Evolutionary conservation across 345 rosid species (phyloP).

Genomic region (Eucalyptus dawsonii): DNA sequence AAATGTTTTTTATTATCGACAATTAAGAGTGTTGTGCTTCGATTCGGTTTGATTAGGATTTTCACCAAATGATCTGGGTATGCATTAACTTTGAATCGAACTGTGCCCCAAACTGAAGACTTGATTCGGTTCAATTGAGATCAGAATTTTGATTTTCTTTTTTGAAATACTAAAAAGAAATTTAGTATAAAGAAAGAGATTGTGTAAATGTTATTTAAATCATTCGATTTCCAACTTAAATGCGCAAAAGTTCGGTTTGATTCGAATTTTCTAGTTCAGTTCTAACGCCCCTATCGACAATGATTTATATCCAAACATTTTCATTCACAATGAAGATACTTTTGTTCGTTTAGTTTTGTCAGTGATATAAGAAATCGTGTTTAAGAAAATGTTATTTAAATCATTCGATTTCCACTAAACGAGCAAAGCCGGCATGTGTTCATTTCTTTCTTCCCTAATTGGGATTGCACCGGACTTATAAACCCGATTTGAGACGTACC

Average conservation of each 20-base stretch:
- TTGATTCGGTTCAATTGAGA: accelerated
- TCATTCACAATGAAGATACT: accelerated
- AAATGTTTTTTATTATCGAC: accelerated
- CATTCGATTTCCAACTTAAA: no score
- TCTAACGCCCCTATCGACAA: accelerated
- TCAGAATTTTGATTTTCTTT: no score
- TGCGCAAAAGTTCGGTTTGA: accelerated
- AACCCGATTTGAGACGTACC: neutral
- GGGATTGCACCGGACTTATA: neutral
- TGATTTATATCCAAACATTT: neutral
- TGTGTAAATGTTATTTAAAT: no score
- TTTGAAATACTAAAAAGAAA: no score
- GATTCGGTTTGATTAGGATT: accelerated
- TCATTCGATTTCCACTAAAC: no score
- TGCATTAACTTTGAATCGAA: no score
- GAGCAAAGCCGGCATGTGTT: neutral
- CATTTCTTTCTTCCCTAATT: neutral
- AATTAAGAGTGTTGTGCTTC: accelerated
- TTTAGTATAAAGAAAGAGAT: no score
- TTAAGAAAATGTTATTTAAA: no score
- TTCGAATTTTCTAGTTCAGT: accelerated
- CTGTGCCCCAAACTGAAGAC: no score
- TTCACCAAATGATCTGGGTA: accelerated
- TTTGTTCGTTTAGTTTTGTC: accelerated
- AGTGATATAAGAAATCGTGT: no score